These are phyloP conservation scores for Yamadazyma kanchanaburiensis DNA, from an alignment of 1,139 yeast genomes.

Conservation along the genomic window DNA sequence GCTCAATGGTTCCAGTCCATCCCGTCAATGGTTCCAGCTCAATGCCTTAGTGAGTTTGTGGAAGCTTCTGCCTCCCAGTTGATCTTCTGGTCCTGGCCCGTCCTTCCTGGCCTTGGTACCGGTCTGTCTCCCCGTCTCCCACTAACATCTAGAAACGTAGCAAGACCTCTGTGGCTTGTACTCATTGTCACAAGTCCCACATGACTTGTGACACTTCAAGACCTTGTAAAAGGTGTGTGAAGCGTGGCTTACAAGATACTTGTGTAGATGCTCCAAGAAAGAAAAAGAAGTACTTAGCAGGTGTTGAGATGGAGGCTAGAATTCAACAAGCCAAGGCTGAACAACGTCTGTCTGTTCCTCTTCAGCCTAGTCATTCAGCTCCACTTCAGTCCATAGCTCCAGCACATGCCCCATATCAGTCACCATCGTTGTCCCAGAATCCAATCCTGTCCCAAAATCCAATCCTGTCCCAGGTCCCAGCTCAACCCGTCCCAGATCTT, in stretches of 20 bases:
- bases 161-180: slow-evolving; percentile 80
- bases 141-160: slow-evolving; percentile 27
- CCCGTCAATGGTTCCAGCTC: too few species aligned
- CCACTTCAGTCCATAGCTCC: slow-evolving; percentile 3
- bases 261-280: slow-evolving; percentile 92
- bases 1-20: too few species aligned
- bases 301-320: slow-evolving; percentile 36
- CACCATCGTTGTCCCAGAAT: too few species aligned
- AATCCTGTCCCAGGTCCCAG: too few species aligned
- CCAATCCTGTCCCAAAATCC: too few species aligned
- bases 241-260: slow-evolving; percentile 62
- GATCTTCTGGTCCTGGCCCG: too few species aligned
- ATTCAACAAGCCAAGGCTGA: too few species aligned
- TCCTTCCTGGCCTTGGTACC: too few species aligned
- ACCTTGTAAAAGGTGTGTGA: slow-evolving; percentile 81
- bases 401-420: background rate
- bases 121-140: too few species aligned
- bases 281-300: slow-evolving; percentile 73
- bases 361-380: too few species aligned
- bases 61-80: too few species aligned
- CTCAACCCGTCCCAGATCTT: background rate
- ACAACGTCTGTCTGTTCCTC: background rate
- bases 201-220: slow-evolving; percentile 79
- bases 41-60: too few species aligned
- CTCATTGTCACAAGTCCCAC: slow-evolving; percentile 83